Evolutionary conservation across 176 grass and related monocot genomes (phyloP).

Genomic region (Zoysia japonica): DNA sequence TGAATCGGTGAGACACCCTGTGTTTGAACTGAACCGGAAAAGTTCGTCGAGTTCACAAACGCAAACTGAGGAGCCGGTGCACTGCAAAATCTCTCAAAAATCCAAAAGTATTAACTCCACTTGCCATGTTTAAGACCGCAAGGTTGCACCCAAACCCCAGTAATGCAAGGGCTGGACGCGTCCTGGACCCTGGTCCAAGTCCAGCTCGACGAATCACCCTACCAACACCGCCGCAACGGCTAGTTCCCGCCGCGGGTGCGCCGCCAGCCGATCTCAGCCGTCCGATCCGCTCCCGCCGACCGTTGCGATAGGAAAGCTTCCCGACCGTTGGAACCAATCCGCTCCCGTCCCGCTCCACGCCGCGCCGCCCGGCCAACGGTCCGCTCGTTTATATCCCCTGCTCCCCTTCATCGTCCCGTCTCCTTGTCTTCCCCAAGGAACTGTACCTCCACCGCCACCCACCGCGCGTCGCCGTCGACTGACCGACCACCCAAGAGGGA

Average conservation of each 20-base stretch:
- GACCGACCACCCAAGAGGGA: neutral
- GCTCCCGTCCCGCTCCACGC: constrained; percentile 20
- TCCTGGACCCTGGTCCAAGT: neutral
- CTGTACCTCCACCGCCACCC: neutral
- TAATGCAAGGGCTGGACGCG: neutral
- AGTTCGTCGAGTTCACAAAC: neutral
- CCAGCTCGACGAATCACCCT: constrained; percentile 2
- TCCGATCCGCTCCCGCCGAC: constrained; percentile 49
- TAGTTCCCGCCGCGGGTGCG: constrained; percentile 13
- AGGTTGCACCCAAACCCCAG: neutral
- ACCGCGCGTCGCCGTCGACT: constrained; percentile 12
- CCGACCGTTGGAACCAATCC: constrained; percentile 65
- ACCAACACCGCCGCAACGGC: constrained; percentile 48
- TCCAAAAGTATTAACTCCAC: neutral
- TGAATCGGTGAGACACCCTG: neutral
- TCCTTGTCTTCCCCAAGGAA: constrained; percentile 22
- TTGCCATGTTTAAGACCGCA: neutral
- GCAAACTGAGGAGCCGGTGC: neutral
- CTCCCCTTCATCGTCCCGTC: neutral
- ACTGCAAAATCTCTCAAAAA: neutral
- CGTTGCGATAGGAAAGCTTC: constrained; percentile 60
- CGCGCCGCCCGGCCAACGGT: neutral
- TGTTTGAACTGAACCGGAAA: neutral
- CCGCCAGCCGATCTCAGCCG: constrained; percentile 45
- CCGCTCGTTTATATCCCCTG: constrained; percentile 34